Base-by-base conservation (phyloP, 2,329 filamentous ascomycete species). In the Ascochyta pisi region DNA sequence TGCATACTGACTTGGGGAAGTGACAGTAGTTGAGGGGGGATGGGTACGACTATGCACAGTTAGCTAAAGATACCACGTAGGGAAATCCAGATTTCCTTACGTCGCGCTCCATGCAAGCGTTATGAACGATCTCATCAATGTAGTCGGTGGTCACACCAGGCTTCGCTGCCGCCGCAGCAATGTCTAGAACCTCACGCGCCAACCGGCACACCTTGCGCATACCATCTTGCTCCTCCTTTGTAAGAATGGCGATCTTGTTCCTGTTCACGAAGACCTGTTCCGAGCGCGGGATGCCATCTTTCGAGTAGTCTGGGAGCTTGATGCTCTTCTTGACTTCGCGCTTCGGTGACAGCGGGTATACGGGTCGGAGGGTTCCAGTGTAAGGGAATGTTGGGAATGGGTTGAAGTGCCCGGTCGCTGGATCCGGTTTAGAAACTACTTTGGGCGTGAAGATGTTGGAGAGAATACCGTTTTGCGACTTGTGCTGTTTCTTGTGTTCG, bases 1-100 rank as follows among this genome's bases (percentile, higher is more conserved):
- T 98, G 79, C 95, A 99, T 60, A 97, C 91, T 0, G 95, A 99
- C 80, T 99, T 99, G 63, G 95, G 95, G 79, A 98, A 99, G 77
- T 93, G 83, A 81, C 91, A 90, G 79, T 98, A 98, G 80, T 97
- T 97, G 31, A 98, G 82, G 1, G 94, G 92, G 0, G 94, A 97
- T 0, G 94, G 94, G 74, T 98, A 98, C 9, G 92, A 90, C 93
- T 97, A 60, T 41, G n/a, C 19, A 16, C 7, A 13, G 62, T 73
- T 16, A 71, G 68, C 52, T 33, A n/a, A 34, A 16, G 24, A 23
- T 13, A n/a, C 12, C 26, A 12, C 13, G 12, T 23, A 5, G 6
- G 29, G 13, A 35, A n/a, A 3, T 19, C 19, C 19, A 26, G 6
- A 1, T 3, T 12, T 15, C 76, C 90, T 79, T 79, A 97, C 94